Percentiles rank a stretch among this genome's conserved stretches.
Conservation (phyloP, 164 flowering plant genomes). For the Kingdonia uniflora region DNA sequence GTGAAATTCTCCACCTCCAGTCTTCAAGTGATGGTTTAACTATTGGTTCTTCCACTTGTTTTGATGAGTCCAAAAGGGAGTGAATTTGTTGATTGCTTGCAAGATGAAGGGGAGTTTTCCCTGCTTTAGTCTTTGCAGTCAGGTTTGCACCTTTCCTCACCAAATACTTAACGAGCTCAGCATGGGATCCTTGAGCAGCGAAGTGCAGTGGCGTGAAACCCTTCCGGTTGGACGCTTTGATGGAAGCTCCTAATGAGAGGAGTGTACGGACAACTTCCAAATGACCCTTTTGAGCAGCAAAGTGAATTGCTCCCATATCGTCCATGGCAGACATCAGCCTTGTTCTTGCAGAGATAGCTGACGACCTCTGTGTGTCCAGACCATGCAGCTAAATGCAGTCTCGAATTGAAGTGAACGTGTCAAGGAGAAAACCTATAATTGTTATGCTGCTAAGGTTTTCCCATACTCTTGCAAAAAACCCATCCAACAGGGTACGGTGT, state of each 20-base stretch:
- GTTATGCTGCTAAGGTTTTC: no score
- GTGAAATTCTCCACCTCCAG: background rate
- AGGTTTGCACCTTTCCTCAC: constrained; percentile 63
- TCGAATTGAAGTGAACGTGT: constrained; percentile 23
- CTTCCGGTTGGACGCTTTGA: constrained; percentile 67
- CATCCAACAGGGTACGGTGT: no score
- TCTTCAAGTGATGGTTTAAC: constrained; percentile 1
- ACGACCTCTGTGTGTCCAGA: constrained; percentile 74
- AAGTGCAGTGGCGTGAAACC: constrained; percentile 89
- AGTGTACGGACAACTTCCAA: constrained; percentile 60
- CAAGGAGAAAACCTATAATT: constrained; percentile 23
- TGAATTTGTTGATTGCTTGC: constrained; percentile 53
- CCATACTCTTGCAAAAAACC: no score
- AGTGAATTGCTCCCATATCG: constrained; percentile 96
- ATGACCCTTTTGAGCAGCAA: constrained; percentile 94
- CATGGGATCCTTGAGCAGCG: constrained; percentile 77
- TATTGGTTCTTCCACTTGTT: constrained; percentile 14
- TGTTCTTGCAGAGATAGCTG: constrained; percentile 65
- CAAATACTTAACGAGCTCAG: constrained; percentile 69
- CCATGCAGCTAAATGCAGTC: constrained; percentile 97
- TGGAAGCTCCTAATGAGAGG: constrained; percentile 55
- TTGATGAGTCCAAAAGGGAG: constrained; percentile 21
- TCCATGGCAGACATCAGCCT: constrained; percentile 97
- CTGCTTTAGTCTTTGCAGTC: constrained; percentile 60
- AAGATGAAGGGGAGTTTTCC: constrained; percentile 69